Conservation (phyloP, 2,329 filamentous ascomycete species). For the Aureobasidium sp. region DNA sequence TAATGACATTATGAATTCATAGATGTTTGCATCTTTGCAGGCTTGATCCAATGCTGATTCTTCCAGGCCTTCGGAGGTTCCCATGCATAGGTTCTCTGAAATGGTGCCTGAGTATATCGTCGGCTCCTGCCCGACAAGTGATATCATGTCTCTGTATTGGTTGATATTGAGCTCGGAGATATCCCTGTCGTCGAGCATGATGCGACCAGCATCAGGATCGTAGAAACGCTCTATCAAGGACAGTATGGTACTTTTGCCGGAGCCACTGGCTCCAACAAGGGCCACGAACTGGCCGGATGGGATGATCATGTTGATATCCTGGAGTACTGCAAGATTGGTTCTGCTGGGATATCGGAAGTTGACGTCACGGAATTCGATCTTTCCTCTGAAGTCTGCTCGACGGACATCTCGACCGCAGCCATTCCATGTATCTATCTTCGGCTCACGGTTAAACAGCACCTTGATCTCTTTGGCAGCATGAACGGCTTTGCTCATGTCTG, state of each 20-base stretch:
- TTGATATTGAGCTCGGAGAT: slow-evolving; percentile 31
- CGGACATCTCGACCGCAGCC: no score
- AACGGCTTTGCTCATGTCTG: slow-evolving; percentile 41
- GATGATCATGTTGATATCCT: background rate
- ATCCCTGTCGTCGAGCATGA: slow-evolving; percentile 36
- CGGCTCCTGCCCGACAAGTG: slow-evolving; percentile 39
- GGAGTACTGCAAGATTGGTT: background rate
- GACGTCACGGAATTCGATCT: background rate
- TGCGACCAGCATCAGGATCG: slow-evolving; percentile 33
- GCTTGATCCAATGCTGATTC: slow-evolving; percentile 27
- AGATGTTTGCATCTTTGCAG: slow-evolving; percentile 37
- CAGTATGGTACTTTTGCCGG: slow-evolving; percentile 38
- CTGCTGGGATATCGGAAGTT: background rate
- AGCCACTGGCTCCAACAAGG: slow-evolving; percentile 39
- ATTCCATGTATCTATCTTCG: no score
- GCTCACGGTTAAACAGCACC: no score
- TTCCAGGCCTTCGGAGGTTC: slow-evolving; percentile 18
- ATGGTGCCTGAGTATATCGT: slow-evolving; percentile 39
- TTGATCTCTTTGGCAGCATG: background rate
- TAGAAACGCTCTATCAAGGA: slow-evolving; percentile 41
- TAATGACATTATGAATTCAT: slow-evolving; percentile 41
- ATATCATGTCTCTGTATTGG: slow-evolving; percentile 31
- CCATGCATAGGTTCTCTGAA: slow-evolving; percentile 38
- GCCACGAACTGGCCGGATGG: slow-evolving; percentile 19
- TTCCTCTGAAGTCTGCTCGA: no score